Conservation (phyloP, 1,284 basidiomycete species). For the Ceratobasidium sp. region DNA sequence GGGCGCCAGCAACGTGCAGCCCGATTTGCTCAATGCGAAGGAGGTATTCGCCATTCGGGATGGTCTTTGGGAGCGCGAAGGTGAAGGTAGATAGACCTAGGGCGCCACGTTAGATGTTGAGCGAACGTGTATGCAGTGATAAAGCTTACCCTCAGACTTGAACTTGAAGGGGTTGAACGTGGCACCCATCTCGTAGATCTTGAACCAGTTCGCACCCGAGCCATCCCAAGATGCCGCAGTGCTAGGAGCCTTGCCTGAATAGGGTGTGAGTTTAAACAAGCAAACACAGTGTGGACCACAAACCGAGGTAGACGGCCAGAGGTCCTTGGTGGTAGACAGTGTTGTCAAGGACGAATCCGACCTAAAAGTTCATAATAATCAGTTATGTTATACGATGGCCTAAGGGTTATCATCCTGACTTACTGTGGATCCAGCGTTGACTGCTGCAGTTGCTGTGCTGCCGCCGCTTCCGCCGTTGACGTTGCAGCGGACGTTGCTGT, state of each 20-base stretch:
- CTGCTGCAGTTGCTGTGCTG: constrained; percentile 59
- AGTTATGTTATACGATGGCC: neutral
- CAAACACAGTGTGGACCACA: neutral
- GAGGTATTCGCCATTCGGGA: constrained; percentile 62
- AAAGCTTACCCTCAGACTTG: constrained; percentile 9
- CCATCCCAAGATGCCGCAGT: constrained; percentile 63
- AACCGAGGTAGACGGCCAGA: constrained; percentile 60
- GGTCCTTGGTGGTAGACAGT: constrained; percentile 66
- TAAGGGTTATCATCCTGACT: neutral
- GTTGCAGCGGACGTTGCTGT: constrained; percentile 62
- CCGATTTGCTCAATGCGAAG: constrained; percentile 62
- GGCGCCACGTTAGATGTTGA: neutral
- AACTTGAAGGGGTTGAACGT: constrained; percentile 29
- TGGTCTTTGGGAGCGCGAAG: constrained; percentile 59
- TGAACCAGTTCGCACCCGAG: constrained; percentile 66
- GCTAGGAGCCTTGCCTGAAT: constrained; percentile 60
- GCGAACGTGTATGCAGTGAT: neutral
- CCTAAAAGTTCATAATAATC: constrained; percentile 61
- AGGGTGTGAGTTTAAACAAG: neutral
- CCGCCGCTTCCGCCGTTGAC: constrained; percentile 64
- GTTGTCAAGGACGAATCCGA: constrained; percentile 51
- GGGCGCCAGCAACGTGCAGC: constrained; percentile 36
- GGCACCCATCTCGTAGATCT: constrained; percentile 65
- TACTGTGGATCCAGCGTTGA: constrained; percentile 59
- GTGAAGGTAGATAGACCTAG: constrained; percentile 52